phyloP scores from a whole-genome alignment of 208 protist genomes.

The Trypanosoma melophagium region DNA sequence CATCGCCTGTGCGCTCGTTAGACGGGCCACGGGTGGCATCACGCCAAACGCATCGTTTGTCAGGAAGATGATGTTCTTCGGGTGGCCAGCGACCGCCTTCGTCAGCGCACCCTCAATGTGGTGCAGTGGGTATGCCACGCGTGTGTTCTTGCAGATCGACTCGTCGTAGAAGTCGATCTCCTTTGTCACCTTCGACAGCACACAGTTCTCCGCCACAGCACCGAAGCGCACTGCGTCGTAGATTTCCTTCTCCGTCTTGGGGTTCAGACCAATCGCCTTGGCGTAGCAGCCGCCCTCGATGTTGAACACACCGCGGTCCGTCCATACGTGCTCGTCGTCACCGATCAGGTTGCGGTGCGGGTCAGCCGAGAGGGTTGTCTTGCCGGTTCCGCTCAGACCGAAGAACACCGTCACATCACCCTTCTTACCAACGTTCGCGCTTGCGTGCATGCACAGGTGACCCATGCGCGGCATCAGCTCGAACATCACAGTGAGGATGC shows the following conservation, averaged over 20 bases:
- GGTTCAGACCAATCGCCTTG: slow-evolving; percentile 88
- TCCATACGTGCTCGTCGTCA: slow-evolving; percentile 94
- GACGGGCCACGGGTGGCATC: slow-evolving; percentile 93
- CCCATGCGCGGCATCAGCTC: slow-evolving; percentile 93
- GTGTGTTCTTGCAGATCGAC: slow-evolving; percentile 96
- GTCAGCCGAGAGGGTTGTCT: slow-evolving; percentile 93
- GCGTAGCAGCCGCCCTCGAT: slow-evolving; percentile 94
- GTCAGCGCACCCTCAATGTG: slow-evolving; percentile 92
- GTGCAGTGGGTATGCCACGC: slow-evolving; percentile 93
- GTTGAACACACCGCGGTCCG: slow-evolving; percentile 90
- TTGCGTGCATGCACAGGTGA: slow-evolving; percentile 93
- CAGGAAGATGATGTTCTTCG: slow-evolving; percentile 96
- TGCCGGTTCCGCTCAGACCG: slow-evolving; percentile 90
- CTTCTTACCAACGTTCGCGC: slow-evolving; percentile 84
- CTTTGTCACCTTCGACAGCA: slow-evolving; percentile 51
- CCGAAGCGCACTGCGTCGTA: slow-evolving; percentile 88
- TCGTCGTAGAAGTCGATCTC: slow-evolving; percentile 93
- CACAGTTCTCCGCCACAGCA: slow-evolving; percentile 89
- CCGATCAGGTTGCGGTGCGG: slow-evolving; percentile 85
- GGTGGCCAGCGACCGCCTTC: slow-evolving; percentile 77
- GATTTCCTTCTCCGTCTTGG: slow-evolving; percentile 92
- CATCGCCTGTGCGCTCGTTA: slow-evolving; percentile 94
- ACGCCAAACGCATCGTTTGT: slow-evolving; percentile 98
- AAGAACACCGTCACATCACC: slow-evolving; percentile 90
- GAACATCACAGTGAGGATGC: slow-evolving; percentile 96